Percentiles rank a stretch among this genome's conserved stretches.
phyloP scores from a whole-genome alignment of 805 yeast genomes.

The Teunomyces gatunensis region DNA sequence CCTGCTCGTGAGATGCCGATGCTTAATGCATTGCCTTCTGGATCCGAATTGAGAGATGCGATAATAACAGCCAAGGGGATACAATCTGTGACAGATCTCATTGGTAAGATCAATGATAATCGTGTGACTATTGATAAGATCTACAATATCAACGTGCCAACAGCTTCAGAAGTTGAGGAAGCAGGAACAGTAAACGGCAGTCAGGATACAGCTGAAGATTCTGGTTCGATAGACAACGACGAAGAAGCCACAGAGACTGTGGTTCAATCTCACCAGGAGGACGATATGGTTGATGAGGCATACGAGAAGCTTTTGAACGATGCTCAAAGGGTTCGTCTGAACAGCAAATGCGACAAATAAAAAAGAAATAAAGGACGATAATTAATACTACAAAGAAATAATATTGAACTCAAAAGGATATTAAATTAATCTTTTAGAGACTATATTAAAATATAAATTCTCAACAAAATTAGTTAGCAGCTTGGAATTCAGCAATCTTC shows the following conservation, averaged over 20 bases:
- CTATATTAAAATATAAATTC: not conserved
- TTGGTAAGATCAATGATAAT: slow-evolving; percentile 58
- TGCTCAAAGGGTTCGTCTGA: slow-evolving; percentile 62
- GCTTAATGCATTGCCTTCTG: slow-evolving; percentile 48
- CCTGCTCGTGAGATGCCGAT: slow-evolving; percentile 22
- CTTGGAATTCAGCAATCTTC: slow-evolving; percentile 91
- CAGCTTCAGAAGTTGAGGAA: slow-evolving; percentile 11
- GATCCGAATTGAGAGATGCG: slow-evolving; percentile 53
- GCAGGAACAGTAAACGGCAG: not conserved
- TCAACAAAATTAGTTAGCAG: slow-evolving; percentile 21
- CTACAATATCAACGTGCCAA: slow-evolving; percentile 30
- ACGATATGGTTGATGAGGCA: slow-evolving; percentile 53
- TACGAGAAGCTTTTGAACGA: slow-evolving; percentile 71
- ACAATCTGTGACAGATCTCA: slow-evolving; percentile 64
- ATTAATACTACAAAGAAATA: not conserved
- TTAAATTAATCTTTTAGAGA: not conserved
- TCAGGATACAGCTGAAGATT: slow-evolving; percentile 13
- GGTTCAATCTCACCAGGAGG: slow-evolving; percentile 2
- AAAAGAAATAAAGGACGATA: not conserved
- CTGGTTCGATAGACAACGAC: slow-evolving; percentile 28
- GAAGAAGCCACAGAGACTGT: slow-evolving; percentile 9
- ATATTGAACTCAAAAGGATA: not conserved
- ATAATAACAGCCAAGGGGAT: slow-evolving; percentile 76
- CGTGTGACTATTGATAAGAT: slow-evolving; percentile 50
- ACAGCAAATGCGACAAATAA: slow-evolving; percentile 18